Evolutionary conservation across 2,329 filamentous ascomycete genomes (phyloP), one percentile per base, ranked within the genome.

Genomic region (Xylaria hypoxylon): DNA sequence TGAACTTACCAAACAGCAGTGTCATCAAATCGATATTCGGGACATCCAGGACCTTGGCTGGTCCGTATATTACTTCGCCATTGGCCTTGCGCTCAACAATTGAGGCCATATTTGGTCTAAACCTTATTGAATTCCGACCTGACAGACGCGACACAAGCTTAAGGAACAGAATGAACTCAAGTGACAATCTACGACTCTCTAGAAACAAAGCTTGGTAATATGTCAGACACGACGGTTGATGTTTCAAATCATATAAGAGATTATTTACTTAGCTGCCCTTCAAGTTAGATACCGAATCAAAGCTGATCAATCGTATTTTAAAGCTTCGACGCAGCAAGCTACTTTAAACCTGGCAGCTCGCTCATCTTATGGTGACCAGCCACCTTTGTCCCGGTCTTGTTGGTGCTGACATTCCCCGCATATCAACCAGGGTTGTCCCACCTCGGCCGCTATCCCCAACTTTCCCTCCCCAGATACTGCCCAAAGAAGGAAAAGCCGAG

Each of bases 21-120:
- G 81, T 82, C 40, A 84, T 73, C 6, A 84, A 59, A 65, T 85
- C 82, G 19, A 83, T 38, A 11, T 76, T 71, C 0, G 82, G 82
- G 3, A 83, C 63, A 1, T 76, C 64, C 8, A 79, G 58, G 4
- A 68, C 65, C 45, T 77, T 70, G 33, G 72, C 73, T 1, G 79
- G 69, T 45, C 75, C 75, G 70, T 83, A 84, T 53, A 83, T 79
- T 71, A 78, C 78, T 42, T 70, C 63, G 69, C 79, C 71, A 45
- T 75, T 72, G 10, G 71, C 60, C 26, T 70, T 74, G n/a, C 68
- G 71, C 48, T 78, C 72, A 6, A 74, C 64, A 19, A 68, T 75
- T 35, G 72, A 75, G 0, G 73, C 68, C 77, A 79, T 79, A 0
- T 59, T 65, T 22, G 7, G 28, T 31, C 2, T 28, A 6, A 17